A percentile compares a stretch with the other conserved stretches of the same genome.
Evolutionary conservation across 306 rosid species (phyloP).

Genomic region (Albizia julibrissin): DNA sequence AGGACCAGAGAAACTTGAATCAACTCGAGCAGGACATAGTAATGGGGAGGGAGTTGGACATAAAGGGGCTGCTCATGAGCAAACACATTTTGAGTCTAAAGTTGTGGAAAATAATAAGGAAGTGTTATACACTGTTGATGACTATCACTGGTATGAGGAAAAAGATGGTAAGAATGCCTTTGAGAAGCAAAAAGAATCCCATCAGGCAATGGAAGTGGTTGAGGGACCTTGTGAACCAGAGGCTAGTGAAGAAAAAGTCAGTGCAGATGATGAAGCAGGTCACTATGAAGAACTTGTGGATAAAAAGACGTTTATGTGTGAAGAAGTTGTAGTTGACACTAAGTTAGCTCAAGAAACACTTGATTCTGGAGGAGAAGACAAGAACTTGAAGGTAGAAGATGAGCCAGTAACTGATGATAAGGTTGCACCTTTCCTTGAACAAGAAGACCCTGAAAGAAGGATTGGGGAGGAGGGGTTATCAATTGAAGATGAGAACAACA

Average conservation of each 20-base stretch:
- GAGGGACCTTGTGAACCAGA: slow-evolving; percentile 35
- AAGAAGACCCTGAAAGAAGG: slow-evolving; percentile 43
- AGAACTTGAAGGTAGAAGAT: slow-evolving; percentile 23
- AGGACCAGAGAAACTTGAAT: slow-evolving; percentile 34
- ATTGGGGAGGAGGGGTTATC: slow-evolving; percentile 33
- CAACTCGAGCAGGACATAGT: slow-evolving; percentile 38
- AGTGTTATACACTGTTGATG: slow-evolving; percentile 1
- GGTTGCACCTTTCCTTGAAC: slow-evolving; percentile 32
- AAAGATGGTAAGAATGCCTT: slow-evolving; percentile 20
- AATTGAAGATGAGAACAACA: slow-evolving; percentile 27
- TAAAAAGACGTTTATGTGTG: slow-evolving; percentile 32
- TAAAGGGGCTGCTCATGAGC: slow-evolving; percentile 48
- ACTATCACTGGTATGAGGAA: background rate
- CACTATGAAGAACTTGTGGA: slow-evolving; percentile 34
- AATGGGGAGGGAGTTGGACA: slow-evolving; percentile 39
- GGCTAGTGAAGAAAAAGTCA: slow-evolving; percentile 31
- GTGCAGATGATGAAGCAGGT: slow-evolving; percentile 31
- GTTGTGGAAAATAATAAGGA: slow-evolving; percentile 35
- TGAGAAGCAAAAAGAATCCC: slow-evolving; percentile 46
- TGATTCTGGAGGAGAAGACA: slow-evolving; percentile 39
- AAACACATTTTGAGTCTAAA: slow-evolving; percentile 36
- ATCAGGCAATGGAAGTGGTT: slow-evolving; percentile 41
- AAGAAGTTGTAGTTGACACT: slow-evolving; percentile 38
- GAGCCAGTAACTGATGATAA: slow-evolving; percentile 38
- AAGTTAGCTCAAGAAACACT: slow-evolving; percentile 43